phyloP scores from a whole-genome alignment of 192 early-diverging fungal genomes.

The Coemansia reversa region DNA sequence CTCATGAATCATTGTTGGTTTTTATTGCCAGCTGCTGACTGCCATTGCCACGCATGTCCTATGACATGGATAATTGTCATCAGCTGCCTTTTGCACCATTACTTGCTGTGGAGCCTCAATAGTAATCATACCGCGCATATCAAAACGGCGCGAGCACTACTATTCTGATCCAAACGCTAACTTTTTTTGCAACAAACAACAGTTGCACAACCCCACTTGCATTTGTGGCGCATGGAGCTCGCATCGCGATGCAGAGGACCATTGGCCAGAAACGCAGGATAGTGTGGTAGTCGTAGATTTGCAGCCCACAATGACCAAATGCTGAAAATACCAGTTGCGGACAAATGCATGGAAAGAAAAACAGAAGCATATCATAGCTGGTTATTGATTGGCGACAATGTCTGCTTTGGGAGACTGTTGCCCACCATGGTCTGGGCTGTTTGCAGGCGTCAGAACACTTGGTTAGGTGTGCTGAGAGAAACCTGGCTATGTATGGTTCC shows the following conservation, averaged over 20 bases:
- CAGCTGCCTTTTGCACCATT: no score
- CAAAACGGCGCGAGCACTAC: no score
- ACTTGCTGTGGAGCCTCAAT: no score
- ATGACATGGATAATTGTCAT: no score
- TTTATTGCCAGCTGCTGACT: no score
- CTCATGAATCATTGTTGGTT: no score
- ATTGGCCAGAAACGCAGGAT: background rate
- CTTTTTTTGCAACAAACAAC: background rate
- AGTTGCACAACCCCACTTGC: background rate
- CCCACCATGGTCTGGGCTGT: background rate
- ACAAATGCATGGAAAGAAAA: slow-evolving; percentile 1
- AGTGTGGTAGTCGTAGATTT: background rate
- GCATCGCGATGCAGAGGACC: background rate
- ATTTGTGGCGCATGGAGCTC: background rate
- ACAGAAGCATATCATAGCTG: background rate
- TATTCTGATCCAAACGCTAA: background rate
- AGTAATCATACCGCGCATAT: no score
- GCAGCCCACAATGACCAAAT: background rate
- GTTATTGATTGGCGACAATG: background rate
- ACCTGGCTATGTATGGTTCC: background rate
- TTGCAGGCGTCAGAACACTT: no score
- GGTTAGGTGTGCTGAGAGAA: background rate
- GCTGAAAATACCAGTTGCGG: slow-evolving; percentile 1
- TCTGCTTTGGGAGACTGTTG: background rate
- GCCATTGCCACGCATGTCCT: no score